These are phyloP conservation scores for Lasiodiplodia sp. DNA, from an alignment of 2,329 filamentous ascomycete species.

Conservation along the genomic window DNA sequence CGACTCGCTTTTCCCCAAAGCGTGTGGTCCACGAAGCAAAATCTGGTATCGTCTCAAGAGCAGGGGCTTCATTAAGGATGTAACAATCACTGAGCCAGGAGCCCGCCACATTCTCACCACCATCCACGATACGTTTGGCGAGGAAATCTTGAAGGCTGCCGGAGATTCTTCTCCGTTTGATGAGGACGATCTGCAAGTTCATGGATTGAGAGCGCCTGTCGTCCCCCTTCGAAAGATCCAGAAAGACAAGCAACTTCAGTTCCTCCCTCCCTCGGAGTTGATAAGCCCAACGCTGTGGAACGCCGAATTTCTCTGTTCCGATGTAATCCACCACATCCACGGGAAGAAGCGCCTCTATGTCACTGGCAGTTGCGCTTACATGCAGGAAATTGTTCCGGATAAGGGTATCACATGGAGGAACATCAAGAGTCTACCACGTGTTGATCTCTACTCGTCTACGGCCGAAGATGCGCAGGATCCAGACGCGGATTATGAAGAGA, in stretches of 20 bases:
- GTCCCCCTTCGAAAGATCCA: constrained; percentile 80
- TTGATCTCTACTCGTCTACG: constrained; percentile 49
- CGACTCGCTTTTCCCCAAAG: constrained; percentile 70
- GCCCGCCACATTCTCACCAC: constrained; percentile 72
- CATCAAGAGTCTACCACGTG: constrained; percentile 67
- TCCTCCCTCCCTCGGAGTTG: constrained; percentile 75
- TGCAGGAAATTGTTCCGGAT: constrained; percentile 64
- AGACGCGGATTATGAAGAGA: constrained; percentile 64
- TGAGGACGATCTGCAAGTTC: constrained; percentile 38
- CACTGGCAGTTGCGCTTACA: constrained; percentile 76
- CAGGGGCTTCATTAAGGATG: constrained; percentile 72
- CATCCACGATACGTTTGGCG: constrained; percentile 68
- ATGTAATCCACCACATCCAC: constrained; percentile 75
- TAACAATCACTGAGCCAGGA: constrained; percentile 68
- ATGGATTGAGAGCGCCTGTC: constrained; percentile 72
- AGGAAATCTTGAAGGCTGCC: neutral
- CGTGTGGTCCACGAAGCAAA: constrained; percentile 68
- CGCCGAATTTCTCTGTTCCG: constrained; percentile 72
- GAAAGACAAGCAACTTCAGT: constrained; percentile 75
- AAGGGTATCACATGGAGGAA: constrained; percentile 73
- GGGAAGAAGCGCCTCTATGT: constrained; percentile 71
- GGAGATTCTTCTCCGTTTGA: neutral
- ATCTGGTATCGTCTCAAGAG: constrained; percentile 77
- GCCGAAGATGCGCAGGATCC: constrained; percentile 52
- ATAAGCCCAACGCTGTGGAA: constrained; percentile 75